Conservation (phyloP, 257 asterid species). For the Capsicum rhomboideum region DNA sequence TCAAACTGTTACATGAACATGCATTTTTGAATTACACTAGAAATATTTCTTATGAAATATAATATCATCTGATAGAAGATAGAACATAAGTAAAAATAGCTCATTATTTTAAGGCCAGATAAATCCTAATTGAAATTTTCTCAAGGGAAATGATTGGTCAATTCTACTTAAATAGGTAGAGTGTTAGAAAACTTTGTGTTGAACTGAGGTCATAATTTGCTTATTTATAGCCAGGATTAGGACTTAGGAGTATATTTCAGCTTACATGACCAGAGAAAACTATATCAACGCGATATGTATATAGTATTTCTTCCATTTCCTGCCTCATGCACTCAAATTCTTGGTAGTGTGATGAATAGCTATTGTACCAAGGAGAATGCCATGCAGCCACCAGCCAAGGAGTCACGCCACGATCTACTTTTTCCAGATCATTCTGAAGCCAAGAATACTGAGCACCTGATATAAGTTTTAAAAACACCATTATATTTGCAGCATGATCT, state of each 20-base stretch:
- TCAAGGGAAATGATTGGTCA: neutral
- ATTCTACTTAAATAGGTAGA: neutral
- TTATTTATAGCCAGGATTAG: neutral
- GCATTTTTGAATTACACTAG: too few relatives aligned
- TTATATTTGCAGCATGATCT: neutral
- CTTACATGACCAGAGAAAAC: constrained; percentile 88
- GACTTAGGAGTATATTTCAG: neutral
- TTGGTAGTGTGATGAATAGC: constrained; percentile 79
- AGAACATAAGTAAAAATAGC: neutral
- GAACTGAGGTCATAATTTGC: neutral
- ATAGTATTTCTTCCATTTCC: constrained; percentile 68
- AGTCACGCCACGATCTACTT: constrained; percentile 40
- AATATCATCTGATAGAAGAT: neutral
- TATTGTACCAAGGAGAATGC: constrained; percentile 95
- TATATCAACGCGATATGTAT: constrained; percentile 49
- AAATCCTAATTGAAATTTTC: neutral
- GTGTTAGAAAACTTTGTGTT: neutral
- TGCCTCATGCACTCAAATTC: constrained; percentile 91
- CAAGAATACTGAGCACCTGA: constrained; percentile 71
- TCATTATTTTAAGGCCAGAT: neutral
- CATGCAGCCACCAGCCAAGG: constrained; percentile 84
- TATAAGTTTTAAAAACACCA: neutral
- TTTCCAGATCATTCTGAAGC: constrained; percentile 58
- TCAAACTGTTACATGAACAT: too few relatives aligned
- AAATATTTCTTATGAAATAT: too few relatives aligned